phyloP scores from a whole-genome alignment of 257 asterid species.

The Knoxia roxburghii region DNA sequence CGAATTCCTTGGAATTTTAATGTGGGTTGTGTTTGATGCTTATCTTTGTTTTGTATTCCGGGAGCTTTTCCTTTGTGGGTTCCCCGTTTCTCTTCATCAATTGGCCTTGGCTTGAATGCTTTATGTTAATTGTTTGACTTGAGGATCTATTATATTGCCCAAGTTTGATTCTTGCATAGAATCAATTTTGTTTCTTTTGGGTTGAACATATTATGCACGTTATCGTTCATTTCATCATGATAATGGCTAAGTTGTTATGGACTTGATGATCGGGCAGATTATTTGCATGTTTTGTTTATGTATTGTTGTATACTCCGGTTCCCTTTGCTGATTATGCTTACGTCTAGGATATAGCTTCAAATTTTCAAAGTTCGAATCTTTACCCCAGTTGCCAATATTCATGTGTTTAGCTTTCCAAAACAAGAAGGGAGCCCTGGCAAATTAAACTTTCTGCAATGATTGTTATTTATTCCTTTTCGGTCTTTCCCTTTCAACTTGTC shows the following conservation, averaged over 20 bases:
- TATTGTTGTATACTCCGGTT: not conserved
- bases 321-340: not conserved
- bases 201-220: not conserved
- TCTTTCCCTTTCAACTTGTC: not conserved
- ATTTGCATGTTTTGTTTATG: not conserved
- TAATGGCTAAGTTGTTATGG: not conserved
- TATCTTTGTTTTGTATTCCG: not conserved
- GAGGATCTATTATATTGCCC: slow-evolving; percentile 2
- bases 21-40: not conserved
- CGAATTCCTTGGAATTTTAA: not conserved
- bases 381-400: not conserved
- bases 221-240: not conserved
- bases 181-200: not conserved
- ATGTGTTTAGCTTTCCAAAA: not conserved
- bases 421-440: not conserved
- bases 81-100: not conserved
- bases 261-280: not conserved
- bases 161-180: not conserved
- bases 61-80: not conserved
- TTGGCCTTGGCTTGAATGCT: not conserved
- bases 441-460: not conserved
- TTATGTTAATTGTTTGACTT: not conserved
- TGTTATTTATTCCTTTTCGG: not conserved
- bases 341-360: not conserved
- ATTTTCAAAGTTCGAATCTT: not conserved